These are phyloP conservation scores for Rhazya stricta DNA, from an alignment of 257 asterid genomes.

Conservation along the genomic window DNA sequence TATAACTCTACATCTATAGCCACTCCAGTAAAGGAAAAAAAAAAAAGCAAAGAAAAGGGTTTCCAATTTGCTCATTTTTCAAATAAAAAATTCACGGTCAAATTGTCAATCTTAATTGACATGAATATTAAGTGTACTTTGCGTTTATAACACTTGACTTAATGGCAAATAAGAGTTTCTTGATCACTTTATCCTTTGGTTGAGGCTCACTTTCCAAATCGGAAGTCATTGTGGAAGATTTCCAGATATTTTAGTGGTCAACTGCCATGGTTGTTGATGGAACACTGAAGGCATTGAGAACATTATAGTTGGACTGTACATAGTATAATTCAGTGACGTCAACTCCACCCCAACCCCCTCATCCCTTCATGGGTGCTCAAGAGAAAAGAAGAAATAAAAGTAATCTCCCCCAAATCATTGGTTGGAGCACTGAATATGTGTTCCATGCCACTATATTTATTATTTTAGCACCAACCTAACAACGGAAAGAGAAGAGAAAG, in stretches of 20 bases:
- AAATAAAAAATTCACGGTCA: conserved; percentile 2
- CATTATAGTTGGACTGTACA: background rate
- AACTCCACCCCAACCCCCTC: conserved; percentile 10
- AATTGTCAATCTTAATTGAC: conserved; percentile 7
- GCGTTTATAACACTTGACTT: conserved; percentile 21
- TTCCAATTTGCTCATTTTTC: conserved; percentile 1
- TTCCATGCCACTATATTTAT: background rate
- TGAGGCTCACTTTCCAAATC: conserved; percentile 16
- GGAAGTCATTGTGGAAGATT: conserved; percentile 12
- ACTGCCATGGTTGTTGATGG: conserved; percentile 18
- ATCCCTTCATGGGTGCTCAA: background rate
- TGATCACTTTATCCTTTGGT: conserved; percentile 5
- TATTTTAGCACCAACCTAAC: no score
- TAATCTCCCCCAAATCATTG: background rate
- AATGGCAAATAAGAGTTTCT: conserved; percentile 2
- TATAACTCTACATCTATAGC: background rate
- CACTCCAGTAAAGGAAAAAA: conserved; percentile 9
- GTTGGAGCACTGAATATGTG: background rate
- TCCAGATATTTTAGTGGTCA: conserved; percentile 13
- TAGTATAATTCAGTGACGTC: conserved; percentile 8
- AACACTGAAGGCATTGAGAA: background rate
- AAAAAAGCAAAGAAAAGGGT: background rate
- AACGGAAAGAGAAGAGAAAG: no score
- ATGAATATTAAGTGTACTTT: conserved; percentile 12
- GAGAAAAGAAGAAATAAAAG: background rate